Evolutionary conservation across 176 grass and related monocot species (phyloP), one percentile per base, ranked within the genome.

Genomic region (Carex myosuroides): DNA sequence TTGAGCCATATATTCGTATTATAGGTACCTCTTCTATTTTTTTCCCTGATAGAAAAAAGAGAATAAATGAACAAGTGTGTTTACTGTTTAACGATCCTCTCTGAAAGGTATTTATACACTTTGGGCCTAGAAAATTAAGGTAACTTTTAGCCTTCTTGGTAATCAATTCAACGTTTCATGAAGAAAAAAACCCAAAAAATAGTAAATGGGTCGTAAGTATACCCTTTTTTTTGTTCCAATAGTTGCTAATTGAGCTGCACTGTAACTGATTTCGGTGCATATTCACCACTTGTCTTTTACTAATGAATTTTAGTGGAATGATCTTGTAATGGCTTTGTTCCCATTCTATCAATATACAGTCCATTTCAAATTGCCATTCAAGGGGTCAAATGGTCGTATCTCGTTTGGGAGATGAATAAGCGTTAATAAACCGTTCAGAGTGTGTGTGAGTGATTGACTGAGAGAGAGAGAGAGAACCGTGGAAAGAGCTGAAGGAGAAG

Each of bases 1-100:
- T 97, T 83, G 95, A 92, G 68, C 92, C 95, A 53, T 91, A 98
- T 79, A 98, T 98, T 91, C 95, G 90, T 72, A 98, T 85, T 54
- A 94, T 91, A 37, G 95, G 95, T 2, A 93, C 89, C 86, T 94
- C 92, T 70, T 86, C 87, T 85, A 86, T 85, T 55, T 87, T 87
- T 26, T 80, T 81, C 13, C 92, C 95, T 98, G 84, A 70, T 3
- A 22, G 46, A 50, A 62, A 18, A 87, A 71, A 14, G 39, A 62
- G 6, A 29, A 24, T 7, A 26, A 63, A 26, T n/a, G 17, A 53
- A 53, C 22, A 63, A 32, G 13, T 22, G 46, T 48, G 18, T 48
- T 46, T 70, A 44, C 21, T 48, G 18, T 48, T 46, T 70, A 44
- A 37, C 0, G 7, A 22, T 22, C 17, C 69, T 21, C 14, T 70